Conservation (phyloP, 2,329 filamentous ascomycete species). For the Colletotrichum australisinense region DNA sequence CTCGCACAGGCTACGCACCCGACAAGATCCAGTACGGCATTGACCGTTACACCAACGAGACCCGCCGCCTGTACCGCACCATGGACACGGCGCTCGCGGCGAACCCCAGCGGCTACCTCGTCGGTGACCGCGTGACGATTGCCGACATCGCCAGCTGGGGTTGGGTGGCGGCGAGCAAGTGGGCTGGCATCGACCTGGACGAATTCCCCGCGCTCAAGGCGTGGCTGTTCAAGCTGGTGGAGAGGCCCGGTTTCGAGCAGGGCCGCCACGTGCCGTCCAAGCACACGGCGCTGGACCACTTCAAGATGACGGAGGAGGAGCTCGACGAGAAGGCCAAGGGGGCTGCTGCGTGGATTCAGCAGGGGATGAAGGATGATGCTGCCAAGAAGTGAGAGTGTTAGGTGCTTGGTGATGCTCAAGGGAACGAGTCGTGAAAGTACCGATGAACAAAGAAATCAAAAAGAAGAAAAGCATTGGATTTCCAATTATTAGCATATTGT, state of each 20-base stretch:
- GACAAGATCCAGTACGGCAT: slow-evolving; percentile 87
- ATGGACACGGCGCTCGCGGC: slow-evolving; percentile 77
- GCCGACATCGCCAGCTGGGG: slow-evolving; percentile 86
- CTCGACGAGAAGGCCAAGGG: slow-evolving; percentile 67
- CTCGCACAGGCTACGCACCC: slow-evolving; percentile 74
- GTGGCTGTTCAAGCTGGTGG: slow-evolving; percentile 80
- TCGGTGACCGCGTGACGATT: slow-evolving; percentile 77
- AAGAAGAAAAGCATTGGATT: neutral
- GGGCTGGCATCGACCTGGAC: slow-evolving; percentile 67
- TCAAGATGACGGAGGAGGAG: slow-evolving; percentile 59
- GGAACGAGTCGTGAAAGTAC: neutral
- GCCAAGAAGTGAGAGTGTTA: slow-evolving; percentile 53
- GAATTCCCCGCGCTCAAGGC: slow-evolving; percentile 81
- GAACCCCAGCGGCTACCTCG: slow-evolving; percentile 67
- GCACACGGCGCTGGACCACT: slow-evolving; percentile 68
- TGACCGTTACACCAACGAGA: slow-evolving; percentile 85
- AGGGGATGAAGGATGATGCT: slow-evolving; percentile 74
- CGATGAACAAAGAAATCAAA: neutral
- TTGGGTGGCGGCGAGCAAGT: slow-evolving; percentile 71
- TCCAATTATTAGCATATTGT: no score
- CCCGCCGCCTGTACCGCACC: slow-evolving; percentile 82
- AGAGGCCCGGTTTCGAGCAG: slow-evolving; percentile 78
- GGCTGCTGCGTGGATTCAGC: slow-evolving; percentile 70
- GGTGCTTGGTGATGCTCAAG: no score
- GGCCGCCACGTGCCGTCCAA: slow-evolving; percentile 78